Evolutionary conservation across 139 green algal species (phyloP), one percentile per base, ranked within the genome.

Genomic region (Chlamydomonas eustigma): DNA sequence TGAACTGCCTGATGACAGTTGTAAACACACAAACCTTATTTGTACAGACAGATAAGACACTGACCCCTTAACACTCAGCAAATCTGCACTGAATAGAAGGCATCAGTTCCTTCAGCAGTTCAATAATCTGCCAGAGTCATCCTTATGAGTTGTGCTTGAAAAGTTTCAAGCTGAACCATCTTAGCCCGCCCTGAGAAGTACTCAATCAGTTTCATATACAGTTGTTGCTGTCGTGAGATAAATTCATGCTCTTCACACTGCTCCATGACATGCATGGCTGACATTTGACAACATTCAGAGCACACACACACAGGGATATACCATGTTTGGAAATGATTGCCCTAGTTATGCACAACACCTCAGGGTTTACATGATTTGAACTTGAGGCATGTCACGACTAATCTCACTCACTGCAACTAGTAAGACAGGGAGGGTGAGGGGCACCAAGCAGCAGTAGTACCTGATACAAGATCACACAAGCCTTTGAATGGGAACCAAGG

Each of bases 151-250:
- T 80, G 66, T 80, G 75, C 32, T 75, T 80, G 50, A 80, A 76
- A 34, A 80, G 66, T 50, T 80, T 80, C 3, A 80, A n/a, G 30
- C 65, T 76, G 75, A 80, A 80, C 75, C 75, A 80, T 2, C 50
- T 5, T 8, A 76, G 5, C 66, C 25, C 12, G 32, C 6, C 32
- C 35, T 39, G 32, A 39, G 32, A 36, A 33, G 66, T 58, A 25
- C n/a, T 52, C 18, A 37, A 66, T 34, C 70, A 34, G 63, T 5
- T 76, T 5, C 6, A 52, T 12, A 76, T 32, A 39, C 33, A 64
- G 38, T 76, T 64, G 50, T 38, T n/a, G 30, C 6, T 25, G 66
- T 50, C 12, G 5, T 28, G 32, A 74, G 12, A 58, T 28, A 58
- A 18, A 28, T 12, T 58, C 12, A 58, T 58, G 44, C 44, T 58